Conservation (phyloP, 805 yeast species). For the Kazachstania viticola region DNA sequence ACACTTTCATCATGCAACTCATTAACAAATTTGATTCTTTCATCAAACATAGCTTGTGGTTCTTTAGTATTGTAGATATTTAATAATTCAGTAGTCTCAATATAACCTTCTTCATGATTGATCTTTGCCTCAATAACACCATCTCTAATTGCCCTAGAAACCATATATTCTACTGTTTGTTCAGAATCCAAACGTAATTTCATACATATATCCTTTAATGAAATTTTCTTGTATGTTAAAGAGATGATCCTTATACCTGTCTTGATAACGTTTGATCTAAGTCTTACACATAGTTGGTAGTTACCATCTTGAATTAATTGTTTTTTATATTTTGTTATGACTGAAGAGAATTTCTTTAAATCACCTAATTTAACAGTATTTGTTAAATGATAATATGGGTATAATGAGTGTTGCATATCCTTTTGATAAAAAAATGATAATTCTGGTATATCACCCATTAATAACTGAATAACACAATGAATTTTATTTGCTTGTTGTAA, state of each 20-base stretch:
- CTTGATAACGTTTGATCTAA: slow-evolving; percentile 94
- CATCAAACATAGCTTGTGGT: slow-evolving; percentile 83
- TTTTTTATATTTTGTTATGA: slow-evolving; percentile 50
- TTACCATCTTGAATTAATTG: slow-evolving; percentile 65
- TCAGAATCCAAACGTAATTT: slow-evolving; percentile 87
- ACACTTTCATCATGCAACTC: slow-evolving; percentile 84
- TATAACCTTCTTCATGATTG: slow-evolving; percentile 81
- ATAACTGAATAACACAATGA: slow-evolving; percentile 75
- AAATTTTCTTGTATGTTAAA: slow-evolving; percentile 78
- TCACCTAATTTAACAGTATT: slow-evolving; percentile 91
- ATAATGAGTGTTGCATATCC: slow-evolving; percentile 45
- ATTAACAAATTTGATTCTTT: slow-evolving; percentile 87
- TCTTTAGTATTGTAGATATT: slow-evolving; percentile 80
- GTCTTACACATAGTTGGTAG: slow-evolving; percentile 71
- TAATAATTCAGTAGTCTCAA: slow-evolving; percentile 77
- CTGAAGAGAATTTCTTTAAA: slow-evolving; percentile 63
- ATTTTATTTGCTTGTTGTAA: slow-evolving; percentile 82
- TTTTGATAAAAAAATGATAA: slow-evolving; percentile 65
- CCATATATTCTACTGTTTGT: slow-evolving; percentile 93
- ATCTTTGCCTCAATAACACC: slow-evolving; percentile 94
- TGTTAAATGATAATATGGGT: slow-evolving; percentile 78
- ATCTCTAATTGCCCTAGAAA: slow-evolving; percentile 91
- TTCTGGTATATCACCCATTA: slow-evolving; percentile 96
- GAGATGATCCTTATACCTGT: slow-evolving; percentile 94
- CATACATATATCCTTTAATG: slow-evolving; percentile 87